Conservation (phyloP, 2,329 filamentous ascomycete species). For the Diplodia mutila region DNA sequence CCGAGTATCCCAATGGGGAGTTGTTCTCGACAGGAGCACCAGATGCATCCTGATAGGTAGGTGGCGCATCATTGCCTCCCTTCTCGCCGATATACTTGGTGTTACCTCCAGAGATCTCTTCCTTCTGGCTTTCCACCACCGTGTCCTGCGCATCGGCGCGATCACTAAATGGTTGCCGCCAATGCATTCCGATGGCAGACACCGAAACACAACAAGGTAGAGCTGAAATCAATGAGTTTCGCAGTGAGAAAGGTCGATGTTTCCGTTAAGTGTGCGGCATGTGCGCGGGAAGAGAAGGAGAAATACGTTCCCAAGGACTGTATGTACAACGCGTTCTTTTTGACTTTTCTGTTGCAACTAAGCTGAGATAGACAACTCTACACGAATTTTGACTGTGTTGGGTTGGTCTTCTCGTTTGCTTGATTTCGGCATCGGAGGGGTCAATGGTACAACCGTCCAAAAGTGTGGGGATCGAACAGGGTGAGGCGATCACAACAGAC, state of each 20-base stretch:
- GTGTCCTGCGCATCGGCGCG: not conserved
- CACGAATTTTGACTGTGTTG: not conserved
- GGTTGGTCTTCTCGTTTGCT: not conserved
- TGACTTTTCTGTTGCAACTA: not conserved
- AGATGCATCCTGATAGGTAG: conserved; percentile 63
- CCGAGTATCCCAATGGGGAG: conserved; percentile 64
- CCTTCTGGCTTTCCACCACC: conserved; percentile 1
- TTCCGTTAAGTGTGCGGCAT: not conserved
- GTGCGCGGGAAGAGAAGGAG: not conserved
- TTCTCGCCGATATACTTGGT: conserved; percentile 33
- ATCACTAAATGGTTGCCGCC: not conserved
- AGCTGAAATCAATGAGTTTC: not conserved
- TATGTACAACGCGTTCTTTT: not conserved
- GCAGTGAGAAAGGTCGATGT: not conserved
- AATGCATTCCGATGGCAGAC: not conserved
- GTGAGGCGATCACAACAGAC: conserved; percentile 19
- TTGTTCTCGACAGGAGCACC: conserved; percentile 64
- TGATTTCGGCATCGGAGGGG: conserved; percentile 6
- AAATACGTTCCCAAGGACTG: not conserved
- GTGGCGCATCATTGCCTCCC: conserved; percentile 56
- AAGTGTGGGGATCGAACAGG: conserved; percentile 6
- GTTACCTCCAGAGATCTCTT: not conserved
- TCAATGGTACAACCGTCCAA: conserved; percentile 14
- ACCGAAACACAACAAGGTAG: not conserved
- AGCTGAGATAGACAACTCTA: not conserved